A percentile compares a stretch with the other conserved stretches of the same genome.
Conservation (phyloP, 2,329 filamentous ascomycete genomes). For the Apiospora phragmitis region DNA sequence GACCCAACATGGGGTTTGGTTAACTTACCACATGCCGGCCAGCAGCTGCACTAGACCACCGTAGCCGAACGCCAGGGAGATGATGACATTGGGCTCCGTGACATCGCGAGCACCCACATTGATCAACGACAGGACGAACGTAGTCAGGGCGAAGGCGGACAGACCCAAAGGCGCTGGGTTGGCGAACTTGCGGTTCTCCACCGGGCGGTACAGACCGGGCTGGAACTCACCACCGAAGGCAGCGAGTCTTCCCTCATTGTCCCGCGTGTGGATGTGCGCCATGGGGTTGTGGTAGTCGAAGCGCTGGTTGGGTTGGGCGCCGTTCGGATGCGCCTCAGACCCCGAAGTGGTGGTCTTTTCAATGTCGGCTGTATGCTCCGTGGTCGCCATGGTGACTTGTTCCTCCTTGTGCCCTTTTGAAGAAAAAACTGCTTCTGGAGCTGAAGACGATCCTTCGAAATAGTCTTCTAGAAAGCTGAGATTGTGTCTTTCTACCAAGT, state of each 20-base stretch:
- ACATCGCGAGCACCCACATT: conserved; percentile 68
- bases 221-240: conserved; percentile 75
- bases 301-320: not conserved
- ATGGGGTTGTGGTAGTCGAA: conserved; percentile 36
- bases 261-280: conserved; percentile 34
- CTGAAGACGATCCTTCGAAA: not conserved
- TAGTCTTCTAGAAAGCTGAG: not conserved
- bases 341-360: not conserved
- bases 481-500: not conserved
- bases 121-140: conserved; percentile 74
- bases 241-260: conserved; percentile 41
- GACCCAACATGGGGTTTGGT: not conserved
- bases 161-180: conserved; percentile 80
- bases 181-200: conserved; percentile 70
- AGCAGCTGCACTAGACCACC: conserved; percentile 78
- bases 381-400: not conserved
- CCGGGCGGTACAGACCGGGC: conserved; percentile 65
- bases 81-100: conserved; percentile 62
- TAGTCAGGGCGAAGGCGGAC: conserved; percentile 78
- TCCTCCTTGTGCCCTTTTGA: not conserved
- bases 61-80: conserved; percentile 71
- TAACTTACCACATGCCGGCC: conserved; percentile 80
- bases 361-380: not conserved
- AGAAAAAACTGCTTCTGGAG: not conserved
- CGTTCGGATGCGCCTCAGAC: not conserved